phyloP scores from a whole-genome alignment of 73 alveolate genomes.

The Tetrahymena thermophila region DNA sequence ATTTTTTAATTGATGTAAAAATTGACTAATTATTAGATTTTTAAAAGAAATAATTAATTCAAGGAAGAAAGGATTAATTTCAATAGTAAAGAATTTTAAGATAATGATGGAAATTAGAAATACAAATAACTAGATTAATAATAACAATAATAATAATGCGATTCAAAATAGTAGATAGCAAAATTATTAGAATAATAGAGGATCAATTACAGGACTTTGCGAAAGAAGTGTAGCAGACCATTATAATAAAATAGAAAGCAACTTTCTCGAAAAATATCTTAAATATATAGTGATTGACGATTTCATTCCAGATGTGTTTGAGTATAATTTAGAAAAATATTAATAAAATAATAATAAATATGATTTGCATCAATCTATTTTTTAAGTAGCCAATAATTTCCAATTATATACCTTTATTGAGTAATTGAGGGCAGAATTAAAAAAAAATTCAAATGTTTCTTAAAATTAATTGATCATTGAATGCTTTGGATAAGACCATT shows the following conservation, averaged over 20 bases:
- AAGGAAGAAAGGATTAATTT: not conserved
- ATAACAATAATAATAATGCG: not conserved
- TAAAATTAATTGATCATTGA: not conserved
- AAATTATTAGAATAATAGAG: not conserved
- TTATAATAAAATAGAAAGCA: not conserved
- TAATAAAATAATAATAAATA: not conserved
- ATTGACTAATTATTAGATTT: not conserved
- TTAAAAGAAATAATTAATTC: not conserved
- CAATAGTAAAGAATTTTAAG: not conserved
- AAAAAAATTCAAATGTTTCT: not conserved
- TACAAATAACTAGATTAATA: not conserved
- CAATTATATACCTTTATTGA: not conserved
- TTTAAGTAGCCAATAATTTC: not conserved
- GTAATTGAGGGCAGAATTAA: not conserved
- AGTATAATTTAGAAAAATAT: not conserved
- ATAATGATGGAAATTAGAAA: not conserved
- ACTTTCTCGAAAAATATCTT: not conserved
- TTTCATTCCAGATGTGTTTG: not conserved
- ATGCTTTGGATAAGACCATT: not conserved
- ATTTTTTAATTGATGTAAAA: not conserved
- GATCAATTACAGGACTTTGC: not conserved
- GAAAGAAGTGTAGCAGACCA: constrained; percentile 5
- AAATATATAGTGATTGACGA: not conserved
- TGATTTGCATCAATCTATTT: not conserved
- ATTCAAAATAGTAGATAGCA: not conserved